Evolutionary conservation across 192 early-diverging fungal species (phyloP), one percentile per base, ranked within the genome.

Genomic region (Backusella tarrabulga): DNA sequence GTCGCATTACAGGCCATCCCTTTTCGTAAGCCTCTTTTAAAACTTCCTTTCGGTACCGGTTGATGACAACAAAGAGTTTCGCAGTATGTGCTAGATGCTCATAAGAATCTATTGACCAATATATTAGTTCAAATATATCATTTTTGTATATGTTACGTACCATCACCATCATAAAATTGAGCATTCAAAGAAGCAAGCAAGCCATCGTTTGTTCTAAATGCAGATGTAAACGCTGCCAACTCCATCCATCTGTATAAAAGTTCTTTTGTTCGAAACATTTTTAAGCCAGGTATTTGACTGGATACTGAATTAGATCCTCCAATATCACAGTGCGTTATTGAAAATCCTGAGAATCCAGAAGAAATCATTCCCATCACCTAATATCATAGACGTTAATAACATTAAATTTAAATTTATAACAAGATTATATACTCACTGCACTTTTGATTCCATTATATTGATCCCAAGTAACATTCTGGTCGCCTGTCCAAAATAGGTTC

Each of bases 391-490:
- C 7, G 19, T 50, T 50, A 50, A n/a, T 17, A 21, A 38, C 35
- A 71, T 17, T 42, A n/a, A 56, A 34, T 44, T 36, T 2, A 67
- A 11, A 60, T 9, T 60, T 17, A 68, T 17, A 67, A 26, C n/a
- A 12, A 14, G 7, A 35, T 14, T 14, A 34, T 50, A 68, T 32
- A 71, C 76, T 78, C 72, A 85, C 84, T 8, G 82, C 82, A 50
- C 77, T 79, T 42, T 85, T 85, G 14, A 85, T 85, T 35, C 84
- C 84, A 68, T 85, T 76, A 40, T 81, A 44, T 32, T 75, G 36
- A 76, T 85, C 83, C 84, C 84, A 85, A 15, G 83, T 76, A 23
- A 81, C 80, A 40, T 78, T 78, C 50, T 85, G 84, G 50, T 84
- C 83, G 6, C 83, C 83, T 60, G 83, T 69, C 83, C 83, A 85